Evolutionary conservation across 208 protist genomes (phyloP), one percentile per base, ranked within the genome.

Genomic region (Trypanosoma mega): DNA sequence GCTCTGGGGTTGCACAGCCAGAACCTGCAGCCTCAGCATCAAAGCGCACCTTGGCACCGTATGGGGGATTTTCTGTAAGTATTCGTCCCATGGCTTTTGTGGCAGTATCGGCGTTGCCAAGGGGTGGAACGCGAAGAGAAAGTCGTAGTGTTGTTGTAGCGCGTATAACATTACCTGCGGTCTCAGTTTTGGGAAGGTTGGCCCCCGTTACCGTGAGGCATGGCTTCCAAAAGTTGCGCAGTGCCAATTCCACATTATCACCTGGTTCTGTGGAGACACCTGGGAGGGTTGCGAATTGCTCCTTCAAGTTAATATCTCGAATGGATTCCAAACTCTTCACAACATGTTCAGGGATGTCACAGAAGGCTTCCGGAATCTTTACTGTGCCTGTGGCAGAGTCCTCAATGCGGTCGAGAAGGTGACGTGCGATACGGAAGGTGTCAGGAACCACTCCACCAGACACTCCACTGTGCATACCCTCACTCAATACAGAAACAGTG

Each of bases 111-210:
- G 85, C 55, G 29, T 97, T 68, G 2, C 76, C 72, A 3, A 72
- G 53, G 31, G 97, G 97, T 29, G 97, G 96, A 29, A 98, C 26
- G 26, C 97, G 90, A 36, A 98, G 53, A 0, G 95, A 98, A 12
- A 98, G 62, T 62, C 97, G 97, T 33, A 98, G n/a, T 9, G 78
- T 64, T 21, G 94, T 97, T 27, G 76, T 47, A 31, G 83, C 74
- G 48, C 95, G 82, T 49, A 98, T 83, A 3, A 99, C 97, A 65
- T 99, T 98, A 31, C 96, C 96, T 23, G 92, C 96, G 14, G 55
- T 83, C 8, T 62, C 52, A 24, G 80, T 62, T 8, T 75, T 55
- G 26, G 96, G 97, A 18, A 98, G 57, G 64, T 96, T 96, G 18
- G 73, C 81, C 9, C 97, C 97, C 37, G 79, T 90, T 16, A 98